Evolutionary conservation across 202 grass and related monocot species (phyloP), one percentile per base, ranked within the genome.

Genomic region (Carex sylvatica): DNA sequence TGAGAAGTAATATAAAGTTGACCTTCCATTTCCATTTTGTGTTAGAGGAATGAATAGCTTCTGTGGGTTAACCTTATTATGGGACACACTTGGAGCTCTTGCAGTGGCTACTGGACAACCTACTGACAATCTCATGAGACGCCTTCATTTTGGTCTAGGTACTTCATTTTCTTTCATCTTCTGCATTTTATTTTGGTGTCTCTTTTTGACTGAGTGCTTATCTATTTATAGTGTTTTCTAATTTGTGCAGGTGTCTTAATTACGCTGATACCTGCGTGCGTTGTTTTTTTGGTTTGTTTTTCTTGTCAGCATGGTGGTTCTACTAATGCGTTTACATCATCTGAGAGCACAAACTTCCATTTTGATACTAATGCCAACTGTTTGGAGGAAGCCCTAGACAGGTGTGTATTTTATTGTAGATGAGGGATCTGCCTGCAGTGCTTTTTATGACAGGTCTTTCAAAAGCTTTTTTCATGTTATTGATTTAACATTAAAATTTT

Each of bases 51-150:
- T 75, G 60, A 74, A 74, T 75, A 98, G 95, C 92, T 98, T 87
- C 92, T 98, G 28, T 98, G 95, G 92, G 92, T 98, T 59, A 98
- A 98, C 84, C 95, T 98, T 75, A 98, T 98, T 59, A 98, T 98
- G 95, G 92, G n/a, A 95, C 78, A 98, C 95, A 70, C 86, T 98
- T 78, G 92, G 92, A 82, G 95, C 95, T 82, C 87, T 98, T 72
- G 95, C 95, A 83, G 91, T 98, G 76, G 95, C 92, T 74, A 98
- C 95, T 12, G 95, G 95, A 77, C 86, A 90, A 59, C 95, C 95
- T 61, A 93, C 92, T 46, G 85, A 98, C 73, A 90, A 93, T 58
- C 95, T 98, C 85, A 98, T 98, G 95, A 90, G 93, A 83, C 91
- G 92, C 80, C 63, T 22, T 59, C 95, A 92, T 79, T 90, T 98